Evolutionary conservation across 2,329 filamentous ascomycete species (phyloP).

Genomic region (Fusarium sp.): DNA sequence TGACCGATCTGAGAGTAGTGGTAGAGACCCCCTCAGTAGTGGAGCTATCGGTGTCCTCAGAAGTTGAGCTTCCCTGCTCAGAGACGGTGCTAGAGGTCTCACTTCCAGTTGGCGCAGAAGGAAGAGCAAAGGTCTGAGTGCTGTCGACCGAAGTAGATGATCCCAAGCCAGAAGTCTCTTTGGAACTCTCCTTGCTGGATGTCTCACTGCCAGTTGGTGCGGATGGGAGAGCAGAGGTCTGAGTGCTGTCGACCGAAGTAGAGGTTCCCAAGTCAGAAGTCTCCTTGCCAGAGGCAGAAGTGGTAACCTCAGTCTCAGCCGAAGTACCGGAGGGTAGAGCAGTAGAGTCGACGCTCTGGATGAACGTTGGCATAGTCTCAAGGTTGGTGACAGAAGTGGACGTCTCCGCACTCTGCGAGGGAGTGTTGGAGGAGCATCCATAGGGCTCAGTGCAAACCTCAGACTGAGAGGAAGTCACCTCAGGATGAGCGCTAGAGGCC

Average conservation of each 20-base stretch:
- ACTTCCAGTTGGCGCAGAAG: background rate
- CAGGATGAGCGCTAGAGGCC: constrained; percentile 25
- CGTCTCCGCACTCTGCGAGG: background rate
- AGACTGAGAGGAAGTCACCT: constrained; percentile 16
- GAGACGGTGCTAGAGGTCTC: constrained; percentile 13
- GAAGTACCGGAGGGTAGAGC: constrained; percentile 21
- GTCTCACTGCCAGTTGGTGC: background rate
- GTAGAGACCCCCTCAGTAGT: background rate
- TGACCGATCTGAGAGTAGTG: constrained; percentile 14
- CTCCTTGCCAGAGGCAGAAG: background rate
- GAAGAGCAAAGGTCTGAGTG: constrained; percentile 1
- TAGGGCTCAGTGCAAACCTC: constrained; percentile 20
- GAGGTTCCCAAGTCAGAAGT: background rate
- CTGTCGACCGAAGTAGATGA: background rate
- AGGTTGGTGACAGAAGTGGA: constrained; percentile 25
- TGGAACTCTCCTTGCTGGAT: no score
- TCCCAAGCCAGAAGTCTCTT: constrained; percentile 1
- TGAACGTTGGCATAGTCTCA: constrained; percentile 40
- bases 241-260: background rate
- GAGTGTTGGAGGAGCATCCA: constrained; percentile 28
- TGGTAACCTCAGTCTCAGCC: background rate
- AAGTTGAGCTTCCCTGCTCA: constrained; percentile 3
- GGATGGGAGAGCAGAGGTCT: background rate
- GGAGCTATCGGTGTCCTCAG: background rate
- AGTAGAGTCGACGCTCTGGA: constrained; percentile 29